Evolutionary conservation across 78 protist genomes (phyloP).

Genomic region (Polysphondylium violaceum): DNA sequence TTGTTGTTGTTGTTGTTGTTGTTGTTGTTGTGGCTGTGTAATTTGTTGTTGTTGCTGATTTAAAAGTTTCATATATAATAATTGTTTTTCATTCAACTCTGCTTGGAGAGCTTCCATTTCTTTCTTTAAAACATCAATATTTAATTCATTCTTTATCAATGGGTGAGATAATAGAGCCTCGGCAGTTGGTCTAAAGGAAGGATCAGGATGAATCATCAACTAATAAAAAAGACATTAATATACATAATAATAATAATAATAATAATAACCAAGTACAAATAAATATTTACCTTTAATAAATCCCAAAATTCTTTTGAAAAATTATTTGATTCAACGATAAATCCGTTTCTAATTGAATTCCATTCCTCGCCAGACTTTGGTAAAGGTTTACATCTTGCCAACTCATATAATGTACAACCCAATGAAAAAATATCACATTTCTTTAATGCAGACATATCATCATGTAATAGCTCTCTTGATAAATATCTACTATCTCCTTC

Average conservation of each 20-base stretch:
- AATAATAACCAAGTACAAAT: neutral
- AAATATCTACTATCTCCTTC: constrained; percentile 76
- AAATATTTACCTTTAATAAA: constrained; percentile 14
- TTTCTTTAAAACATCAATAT: neutral
- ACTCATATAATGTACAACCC: constrained; percentile 67
- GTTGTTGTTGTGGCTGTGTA: constrained; percentile 10
- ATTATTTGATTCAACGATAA: neutral
- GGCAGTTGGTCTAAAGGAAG: constrained; percentile 33
- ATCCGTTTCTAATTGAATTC: constrained; percentile 71
- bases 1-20: constrained; percentile 47
- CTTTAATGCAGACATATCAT: constrained; percentile 56
- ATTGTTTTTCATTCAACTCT: constrained; percentile 16
- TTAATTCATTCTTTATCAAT: neutral
- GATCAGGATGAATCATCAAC: constrained; percentile 47
- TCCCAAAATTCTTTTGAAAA: constrained; percentile 45
- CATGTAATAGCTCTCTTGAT: constrained; percentile 56
- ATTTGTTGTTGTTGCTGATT: neutral
- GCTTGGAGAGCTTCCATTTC: neutral
- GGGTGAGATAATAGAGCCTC: constrained; percentile 24
- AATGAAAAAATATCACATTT: constrained; percentile 68
- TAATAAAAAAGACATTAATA: neutral
- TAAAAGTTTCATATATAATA: neutral
- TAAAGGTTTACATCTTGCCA: constrained; percentile 66
- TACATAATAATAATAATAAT: neutral
- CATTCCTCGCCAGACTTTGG: constrained; percentile 61